Evolutionary conservation across 148 eudicot genomes (phyloP), one percentile per base, ranked within the genome.

Genomic region (Vaccinium myrtillus): DNA sequence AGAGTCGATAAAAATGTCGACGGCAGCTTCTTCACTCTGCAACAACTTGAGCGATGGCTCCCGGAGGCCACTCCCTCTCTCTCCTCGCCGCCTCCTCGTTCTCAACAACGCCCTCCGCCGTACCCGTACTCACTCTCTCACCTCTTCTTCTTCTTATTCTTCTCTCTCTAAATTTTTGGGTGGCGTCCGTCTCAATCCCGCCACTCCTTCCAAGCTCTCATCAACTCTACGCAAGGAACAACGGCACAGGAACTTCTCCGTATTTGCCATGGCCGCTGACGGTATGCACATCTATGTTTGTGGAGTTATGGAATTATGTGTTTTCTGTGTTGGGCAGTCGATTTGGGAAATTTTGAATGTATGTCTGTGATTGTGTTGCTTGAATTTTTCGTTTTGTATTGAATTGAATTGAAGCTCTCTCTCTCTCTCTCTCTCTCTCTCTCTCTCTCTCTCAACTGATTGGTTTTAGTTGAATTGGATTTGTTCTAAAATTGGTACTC

Each of bases 201-300:
- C 87, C 25, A 15, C 25, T 43, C 48, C 80, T 30, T 50, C 83
- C 50, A 90, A 71, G 78, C 32, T 82, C 61, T 81, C 86, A 6
- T 78, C 85, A 9, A 54, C 80, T 84, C 55, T 49, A 13, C 84
- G 39, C 18, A 84, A 84, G 11, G 78, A 85, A 3, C 87, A 86
- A 2, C 87, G 83, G 69, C 86, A 76, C 67, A 81, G 81, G 51
- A 87, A 84, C 6, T 88, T 94, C 78, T 89, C 93, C 87, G 95
- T 94, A 75, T 85, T 87, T 54, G 91, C 95, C 86, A 90, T 91
- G 93, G 93, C 93, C 32, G 87, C 90, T 81, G 93, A 89, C 14
- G 94, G 88, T 87, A 46, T 12, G 61, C 30, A 15, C 59, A 18
- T 83, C n/a, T 36, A 15, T 67, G 13, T 50, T 7, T 19, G 1